Evolutionary conservation across 2,329 filamentous ascomycete genomes (phyloP), one percentile per base, ranked within the genome.

Genomic region (Eurotiales sp.): DNA sequence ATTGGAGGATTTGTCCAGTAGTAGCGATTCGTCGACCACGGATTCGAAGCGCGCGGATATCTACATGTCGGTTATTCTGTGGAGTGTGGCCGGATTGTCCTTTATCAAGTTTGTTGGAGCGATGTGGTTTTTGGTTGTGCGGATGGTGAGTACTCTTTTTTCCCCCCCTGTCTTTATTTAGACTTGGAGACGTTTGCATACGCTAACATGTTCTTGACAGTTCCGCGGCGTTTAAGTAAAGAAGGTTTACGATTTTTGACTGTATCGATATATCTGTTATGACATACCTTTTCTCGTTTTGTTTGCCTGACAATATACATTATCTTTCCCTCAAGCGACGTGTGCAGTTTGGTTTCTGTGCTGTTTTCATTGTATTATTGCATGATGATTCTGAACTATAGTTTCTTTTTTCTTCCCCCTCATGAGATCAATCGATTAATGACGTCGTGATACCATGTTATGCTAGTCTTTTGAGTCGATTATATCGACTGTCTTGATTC

Each of bases 61-160:
- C 50, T 96, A 96, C 73, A 86, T 96, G 79, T 83, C 81, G 3
- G 85, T 95, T 39, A 85, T 96, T 14, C 71, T 96, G 56, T 96
- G 91, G 85, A 90, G 85, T 67, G 91, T 96, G 36, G 91, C 90
- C 0, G 90, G 76, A 2, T 70, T 96, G 51, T 90, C 87, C 21
- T 82, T 84, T 2, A 92, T 96, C 72, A 88, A 92, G 67, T 96
- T 96, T 61, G 72, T 91, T 21, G 91, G 91, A 2, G 88, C 88
- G 0, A 78, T 89, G 71, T 96, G 90, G 89, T 96, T 96, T 75
- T 80, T 99, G 77, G 79, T 97, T 60, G 86, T 92, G 52, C 80
- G 90, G 62, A 81, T 95, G 82, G 92, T 95, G 70, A 83, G 90
- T 51, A 17, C 17, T 14, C 12, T 21, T 21, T 25, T n/a, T n/a